phyloP scores from a whole-genome alignment of 2,329 filamentous ascomycete genomes.

The Microascus cirrosus region DNA sequence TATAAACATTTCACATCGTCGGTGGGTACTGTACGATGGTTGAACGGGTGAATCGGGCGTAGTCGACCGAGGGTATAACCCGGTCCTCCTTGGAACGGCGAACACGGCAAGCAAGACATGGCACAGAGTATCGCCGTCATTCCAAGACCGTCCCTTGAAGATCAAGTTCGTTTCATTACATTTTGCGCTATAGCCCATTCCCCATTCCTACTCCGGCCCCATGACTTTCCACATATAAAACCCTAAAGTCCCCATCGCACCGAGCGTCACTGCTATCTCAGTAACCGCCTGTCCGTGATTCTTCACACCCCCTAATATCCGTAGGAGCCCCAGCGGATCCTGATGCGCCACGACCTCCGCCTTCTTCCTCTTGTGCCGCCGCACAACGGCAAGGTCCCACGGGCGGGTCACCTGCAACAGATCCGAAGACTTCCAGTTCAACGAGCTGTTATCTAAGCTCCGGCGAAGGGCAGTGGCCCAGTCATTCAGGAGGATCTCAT shows the following conservation, averaged over 20 bases:
- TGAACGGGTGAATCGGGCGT: not conserved
- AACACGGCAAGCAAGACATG: not conserved
- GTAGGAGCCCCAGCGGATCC: conserved; percentile 1
- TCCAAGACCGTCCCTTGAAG: not conserved
- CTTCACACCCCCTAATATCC: not conserved
- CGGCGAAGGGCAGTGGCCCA: conserved; percentile 3
- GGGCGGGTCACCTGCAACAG: not conserved
- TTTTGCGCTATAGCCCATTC: too few species aligned
- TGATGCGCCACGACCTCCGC: not conserved
- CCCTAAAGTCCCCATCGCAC: conserved; percentile 3
- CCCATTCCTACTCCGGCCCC: not conserved
- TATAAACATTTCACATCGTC: not conserved
- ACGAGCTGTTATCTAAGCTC: not conserved
- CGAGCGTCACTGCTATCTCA: conserved; percentile 1
- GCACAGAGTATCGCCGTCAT: not conserved
- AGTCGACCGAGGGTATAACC: not conserved
- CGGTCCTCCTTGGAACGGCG: not conserved
- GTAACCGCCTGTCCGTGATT: not conserved
- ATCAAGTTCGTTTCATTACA: not conserved
- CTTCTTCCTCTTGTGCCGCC: not conserved
- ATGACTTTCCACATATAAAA: conserved; percentile 3
- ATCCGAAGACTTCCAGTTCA: not conserved
- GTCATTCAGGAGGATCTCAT: not conserved
- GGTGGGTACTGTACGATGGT: not conserved
- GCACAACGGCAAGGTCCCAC: not conserved